A percentile compares a stretch with the other conserved stretches of the same genome.
Conservation (phyloP, 345 rosid species). For the Citrus inodora region DNA sequence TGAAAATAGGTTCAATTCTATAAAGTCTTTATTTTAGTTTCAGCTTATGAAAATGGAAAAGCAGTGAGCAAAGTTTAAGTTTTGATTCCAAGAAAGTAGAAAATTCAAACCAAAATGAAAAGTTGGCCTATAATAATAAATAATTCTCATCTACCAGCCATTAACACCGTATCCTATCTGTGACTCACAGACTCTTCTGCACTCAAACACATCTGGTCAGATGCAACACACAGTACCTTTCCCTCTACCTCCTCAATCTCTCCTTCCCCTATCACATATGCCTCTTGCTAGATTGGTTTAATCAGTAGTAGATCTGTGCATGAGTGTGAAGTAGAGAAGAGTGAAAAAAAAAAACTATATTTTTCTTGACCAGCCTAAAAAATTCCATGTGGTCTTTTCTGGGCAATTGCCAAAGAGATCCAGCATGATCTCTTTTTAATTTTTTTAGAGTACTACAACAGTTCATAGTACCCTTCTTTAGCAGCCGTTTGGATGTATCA, state of each 20-base stretch:
- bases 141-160: neutral
- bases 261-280: neutral
- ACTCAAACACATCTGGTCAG: neutral
- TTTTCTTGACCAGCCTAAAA: neutral
- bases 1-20: neutral
- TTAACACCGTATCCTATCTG: neutral
- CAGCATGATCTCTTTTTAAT: neutral
- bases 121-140: neutral
- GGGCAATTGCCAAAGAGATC: neutral
- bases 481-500: conserved; percentile 48
- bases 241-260: neutral
- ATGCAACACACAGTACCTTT: neutral
- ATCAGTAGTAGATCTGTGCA: neutral
- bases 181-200: neutral
- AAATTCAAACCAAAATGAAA: neutral
- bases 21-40: neutral
- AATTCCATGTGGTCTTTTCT: neutral
- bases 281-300: neutral
- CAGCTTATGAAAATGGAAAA: neutral
- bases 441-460: neutral
- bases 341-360: neutral
- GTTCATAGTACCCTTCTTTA: conserved; percentile 62
- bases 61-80: neutral
- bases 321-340: neutral
- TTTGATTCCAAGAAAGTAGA: neutral